Evolutionary conservation across 2,329 filamentous ascomycete species (phyloP).

Genomic region (Ceratocystiopsis minuta): DNA sequence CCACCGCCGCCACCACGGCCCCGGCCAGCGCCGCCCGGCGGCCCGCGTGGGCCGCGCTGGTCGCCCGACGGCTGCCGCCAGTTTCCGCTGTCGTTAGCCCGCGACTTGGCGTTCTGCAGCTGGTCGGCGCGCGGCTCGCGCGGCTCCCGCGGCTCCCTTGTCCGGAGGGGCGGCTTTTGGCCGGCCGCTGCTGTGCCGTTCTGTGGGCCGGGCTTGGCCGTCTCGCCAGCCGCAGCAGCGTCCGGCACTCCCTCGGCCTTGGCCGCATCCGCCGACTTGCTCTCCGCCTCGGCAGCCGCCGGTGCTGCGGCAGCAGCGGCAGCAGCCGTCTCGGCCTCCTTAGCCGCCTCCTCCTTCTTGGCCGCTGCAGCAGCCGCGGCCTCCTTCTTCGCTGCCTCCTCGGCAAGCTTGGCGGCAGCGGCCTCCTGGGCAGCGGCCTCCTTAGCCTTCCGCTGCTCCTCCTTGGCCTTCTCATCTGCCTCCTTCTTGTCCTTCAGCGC

Average conservation of each 20-base stretch:
- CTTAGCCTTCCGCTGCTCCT: slow-evolving; percentile 48
- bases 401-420: slow-evolving; percentile 11
- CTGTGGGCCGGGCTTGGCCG: slow-evolving; percentile 8
- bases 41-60: slow-evolving; percentile 28
- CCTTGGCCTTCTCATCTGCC: slow-evolving; percentile 69
- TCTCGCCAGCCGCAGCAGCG: slow-evolving; percentile 6
- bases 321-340: slow-evolving; percentile 12
- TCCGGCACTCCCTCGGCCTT: too few species aligned
- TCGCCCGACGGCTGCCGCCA: slow-evolving; percentile 38
- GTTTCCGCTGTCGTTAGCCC: slow-evolving; percentile 38
- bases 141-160: slow-evolving; percentile 17
- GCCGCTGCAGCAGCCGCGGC: too few species aligned
- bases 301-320: slow-evolving; percentile 7
- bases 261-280: slow-evolving; percentile 7
- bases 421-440: slow-evolving; percentile 39
- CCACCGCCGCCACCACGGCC: slow-evolving; percentile 12
- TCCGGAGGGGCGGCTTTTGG: slow-evolving; percentile 11
- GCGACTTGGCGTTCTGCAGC: slow-evolving; percentile 30
- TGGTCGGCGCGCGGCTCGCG: slow-evolving; percentile 23
- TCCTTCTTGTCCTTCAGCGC: slow-evolving; percentile 68
- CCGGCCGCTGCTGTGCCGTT: slow-evolving; percentile 8
- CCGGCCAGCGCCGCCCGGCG: slow-evolving; percentile 21
- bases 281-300: slow-evolving; percentile 6
- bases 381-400: slow-evolving; percentile 14
- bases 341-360: slow-evolving; percentile 17